Evolutionary conservation across 345 rosid genomes (phyloP), one percentile per base, ranked within the genome.

Genomic region (Populus nigra): DNA sequence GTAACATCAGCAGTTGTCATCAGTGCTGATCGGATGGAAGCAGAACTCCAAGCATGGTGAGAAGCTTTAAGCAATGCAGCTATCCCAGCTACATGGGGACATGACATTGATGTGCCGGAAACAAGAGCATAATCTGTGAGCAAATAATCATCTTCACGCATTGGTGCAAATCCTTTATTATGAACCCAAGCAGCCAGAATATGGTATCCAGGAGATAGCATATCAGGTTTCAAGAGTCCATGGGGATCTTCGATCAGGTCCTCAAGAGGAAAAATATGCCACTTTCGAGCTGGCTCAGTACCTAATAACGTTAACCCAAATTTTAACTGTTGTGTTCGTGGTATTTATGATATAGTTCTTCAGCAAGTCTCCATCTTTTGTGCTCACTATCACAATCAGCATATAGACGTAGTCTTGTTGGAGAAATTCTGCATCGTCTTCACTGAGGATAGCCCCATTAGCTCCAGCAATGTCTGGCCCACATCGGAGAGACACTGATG

Each of bases 121-220:
- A 25, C 23, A 1, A 87, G 50, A 2, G 86, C 81, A 15, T 80
- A 85, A 45, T 85, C 89, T 5, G 85, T 85, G 29, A 74, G 72
- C 80, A 89, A 59, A 75, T 83, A 80, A 67, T 79, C 77, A 7
- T 81, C 25, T 7, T 79, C 78, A 2, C 83, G 75, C n/a, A 85
- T 80, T 0, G 78, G 68, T 3, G 77, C 72, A 8, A 71, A 41
- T 8, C 80, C 86, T 73, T 76, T 36, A 23, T 86, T 88, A 1
- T 88, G 91, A 4, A 71, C 82, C 89, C 88, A 89, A 0, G 88
- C 84, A 36, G 83, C 89, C 65, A 88, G 68, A n/a, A 87, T 76
- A 55, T 88, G 78, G 27, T 84, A 84, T 3, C 89, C 88, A 0
- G 88, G 87, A 35, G 89, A 89, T 49, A 90, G 38, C 8, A 87